Evolutionary conservation across 192 early-diverging fungal species (phyloP).

Genomic region (Coemansia sp.): DNA sequence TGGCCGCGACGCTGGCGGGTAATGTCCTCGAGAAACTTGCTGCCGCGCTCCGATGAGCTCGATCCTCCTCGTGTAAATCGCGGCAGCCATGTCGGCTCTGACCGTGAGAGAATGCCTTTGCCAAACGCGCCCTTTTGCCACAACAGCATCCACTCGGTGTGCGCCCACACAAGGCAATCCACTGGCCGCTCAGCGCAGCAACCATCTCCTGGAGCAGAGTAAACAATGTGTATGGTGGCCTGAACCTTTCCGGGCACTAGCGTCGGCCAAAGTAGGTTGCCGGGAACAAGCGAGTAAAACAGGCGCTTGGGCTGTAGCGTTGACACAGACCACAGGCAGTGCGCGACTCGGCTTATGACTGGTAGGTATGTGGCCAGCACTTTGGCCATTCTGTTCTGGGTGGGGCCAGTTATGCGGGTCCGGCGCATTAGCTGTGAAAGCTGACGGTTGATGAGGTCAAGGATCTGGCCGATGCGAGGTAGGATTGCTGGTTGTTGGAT

Average conservation of each 20-base stretch:
- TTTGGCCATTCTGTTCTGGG: neutral
- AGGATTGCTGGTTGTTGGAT: conserved; percentile 22
- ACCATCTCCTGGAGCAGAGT: neutral
- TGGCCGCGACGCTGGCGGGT: conserved; percentile 21
- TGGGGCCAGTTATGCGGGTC: neutral
- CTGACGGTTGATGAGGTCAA: conserved; percentile 10
- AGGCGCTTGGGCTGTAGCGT: neutral
- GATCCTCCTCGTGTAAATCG: conserved; percentile 11
- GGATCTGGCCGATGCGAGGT: conserved; percentile 23
- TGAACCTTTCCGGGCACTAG: conserved; percentile 9
- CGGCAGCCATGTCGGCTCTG: conserved; percentile 71
- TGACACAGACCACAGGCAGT: neutral
- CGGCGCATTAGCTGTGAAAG: neutral
- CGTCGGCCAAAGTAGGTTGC: conserved; percentile 28
- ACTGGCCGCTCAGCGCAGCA: too few relatives aligned
- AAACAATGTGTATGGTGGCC: conserved; percentile 14
- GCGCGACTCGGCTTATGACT: neutral
- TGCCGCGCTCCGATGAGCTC: neutral
- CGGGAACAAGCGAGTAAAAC: conserved; percentile 1
- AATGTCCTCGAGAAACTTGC: conserved; percentile 35
- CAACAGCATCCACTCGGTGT: conserved; percentile 12
- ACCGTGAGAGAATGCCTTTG: conserved; percentile 74
- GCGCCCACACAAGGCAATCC: conserved; percentile 35
- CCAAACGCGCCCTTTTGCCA: conserved; percentile 72
- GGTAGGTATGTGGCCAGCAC: neutral